Base-by-base conservation (phyloP, 2,329 filamentous ascomycete species). In the Microsporum audouinii region DNA sequence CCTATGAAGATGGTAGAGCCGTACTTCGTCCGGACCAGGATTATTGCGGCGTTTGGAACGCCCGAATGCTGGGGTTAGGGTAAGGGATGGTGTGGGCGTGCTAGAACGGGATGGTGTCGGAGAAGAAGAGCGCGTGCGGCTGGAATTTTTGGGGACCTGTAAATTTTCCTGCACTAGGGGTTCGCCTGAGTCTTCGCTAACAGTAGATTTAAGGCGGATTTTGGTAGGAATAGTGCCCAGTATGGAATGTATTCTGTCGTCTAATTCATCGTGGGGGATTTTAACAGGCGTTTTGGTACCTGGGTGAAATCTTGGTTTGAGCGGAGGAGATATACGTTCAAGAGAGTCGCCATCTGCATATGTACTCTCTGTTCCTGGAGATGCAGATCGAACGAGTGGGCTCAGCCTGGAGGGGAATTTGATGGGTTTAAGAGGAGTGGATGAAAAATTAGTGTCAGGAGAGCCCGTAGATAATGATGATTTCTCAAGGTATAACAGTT, bases 1-100 rank as follows among this genome's bases (percentile, higher is more conserved):
- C 56, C 91, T 85, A 12, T 89, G 90, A 41, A 99, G 82, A 74
- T 97, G 91, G 69, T 97, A 99, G 1, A 96, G 80, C 72, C 91
- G 91, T 69, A 96, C 82, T 58, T 80, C 80, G 53, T 71, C 69
- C 5, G 55, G 79, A 57, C 66, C 68, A 7, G 68, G 67, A 63
- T 71, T 45, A 14, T 36, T 56, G 36, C 41, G 70, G 53, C 71
- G 68, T 34, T 72, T 72, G 47, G 71, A 68, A 47, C 73, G 71
- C 8, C 69, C 66, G 34, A 65, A 63, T 5, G 72, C 86, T 0
- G 88, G 86, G 17, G 86, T 85, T 0, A 91, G 78, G 4, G 85
- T 86, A 67, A 90, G 84, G 0, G 86, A 85, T 3, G 86, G 84
- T 0, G 84, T 87, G 5, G 80, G 78, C 0, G 85, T 83, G 38